Evolutionary conservation across 2,329 filamentous ascomycete species (phyloP).

Genomic region (Pyrenochaeta sp.): DNA sequence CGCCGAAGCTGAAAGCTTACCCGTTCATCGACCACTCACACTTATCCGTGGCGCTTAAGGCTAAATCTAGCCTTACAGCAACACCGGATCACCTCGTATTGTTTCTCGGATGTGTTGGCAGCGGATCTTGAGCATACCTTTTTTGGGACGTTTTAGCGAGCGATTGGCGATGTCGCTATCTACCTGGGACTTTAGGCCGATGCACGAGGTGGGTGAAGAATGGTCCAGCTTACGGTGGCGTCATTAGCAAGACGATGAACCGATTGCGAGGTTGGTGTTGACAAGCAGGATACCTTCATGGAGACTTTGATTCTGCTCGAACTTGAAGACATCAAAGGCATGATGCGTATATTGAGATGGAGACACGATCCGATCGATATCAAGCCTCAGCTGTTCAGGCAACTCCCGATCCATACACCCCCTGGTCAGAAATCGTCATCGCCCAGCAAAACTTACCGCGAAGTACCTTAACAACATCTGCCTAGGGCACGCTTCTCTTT

Average conservation of each 20-base stretch:
- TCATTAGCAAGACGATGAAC: not conserved
- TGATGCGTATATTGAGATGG: not conserved
- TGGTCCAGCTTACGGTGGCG: conserved; percentile 1
- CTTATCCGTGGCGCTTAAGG: conserved; percentile 26
- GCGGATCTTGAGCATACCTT: not conserved
- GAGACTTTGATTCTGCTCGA: not conserved
- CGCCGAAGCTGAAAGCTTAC: conserved; percentile 25
- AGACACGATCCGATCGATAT: not conserved
- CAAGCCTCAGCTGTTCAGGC: not conserved
- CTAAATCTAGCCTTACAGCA: conserved; percentile 14
- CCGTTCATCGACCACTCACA: conserved; percentile 14
- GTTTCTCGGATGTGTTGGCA: not conserved
- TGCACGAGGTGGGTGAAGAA: not conserved
- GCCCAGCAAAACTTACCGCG: not conserved
- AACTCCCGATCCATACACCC: not conserved
- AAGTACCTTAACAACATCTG: not conserved
- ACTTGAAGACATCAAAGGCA: not conserved
- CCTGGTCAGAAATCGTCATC: not conserved
- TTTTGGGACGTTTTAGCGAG: not conserved
- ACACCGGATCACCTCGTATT: conserved; percentile 6
- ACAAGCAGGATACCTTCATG: not conserved
- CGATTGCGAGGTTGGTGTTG: not conserved
- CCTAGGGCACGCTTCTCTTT: not conserved
- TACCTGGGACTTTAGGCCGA: not conserved
- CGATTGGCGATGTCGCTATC: not conserved